Percentiles rank a stretch among this genome's conserved stretches.
Conservation (phyloP, 179 eudicot genomes). For the Camellia oleifera region DNA sequence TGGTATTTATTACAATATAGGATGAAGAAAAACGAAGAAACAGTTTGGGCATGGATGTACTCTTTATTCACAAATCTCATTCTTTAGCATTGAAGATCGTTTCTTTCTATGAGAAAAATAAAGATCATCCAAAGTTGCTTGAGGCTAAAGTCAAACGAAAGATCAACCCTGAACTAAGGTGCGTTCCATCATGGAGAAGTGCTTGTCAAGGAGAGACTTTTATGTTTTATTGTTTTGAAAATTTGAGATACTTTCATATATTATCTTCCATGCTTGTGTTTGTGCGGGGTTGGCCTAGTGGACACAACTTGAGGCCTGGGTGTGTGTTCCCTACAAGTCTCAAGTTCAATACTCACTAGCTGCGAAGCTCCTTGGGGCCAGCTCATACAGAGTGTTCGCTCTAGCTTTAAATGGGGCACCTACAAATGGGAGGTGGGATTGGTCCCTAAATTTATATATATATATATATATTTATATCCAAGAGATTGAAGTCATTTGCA, state of each 20-base stretch:
- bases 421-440: too few relatives aligned
- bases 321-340: too few relatives aligned
- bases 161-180: constrained; percentile 34
- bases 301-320: too few relatives aligned
- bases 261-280: not conserved
- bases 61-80: constrained; percentile 27
- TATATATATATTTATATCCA: not conserved
- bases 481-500: not conserved
- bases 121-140: constrained; percentile 21
- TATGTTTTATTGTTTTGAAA: constrained; percentile 2
- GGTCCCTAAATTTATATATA: not conserved
- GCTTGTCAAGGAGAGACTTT: not conserved
- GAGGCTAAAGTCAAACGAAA: constrained; percentile 25
- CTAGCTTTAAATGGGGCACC: too few relatives aligned
- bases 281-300: not conserved
- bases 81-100: constrained; percentile 30
- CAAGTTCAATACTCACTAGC: too few relatives aligned
- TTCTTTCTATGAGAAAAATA: constrained; percentile 17
- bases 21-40: constrained; percentile 34
- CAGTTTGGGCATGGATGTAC: constrained; percentile 30
- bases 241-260: constrained; percentile 5
- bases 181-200: not conserved
- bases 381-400: too few relatives aligned
- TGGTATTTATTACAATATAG: constrained; percentile 15
- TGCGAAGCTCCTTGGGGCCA: too few relatives aligned